Evolutionary conservation across 306 rosid genomes (phyloP), one percentile per base, ranked within the genome.

Genomic region (Rosa multiflora): DNA sequence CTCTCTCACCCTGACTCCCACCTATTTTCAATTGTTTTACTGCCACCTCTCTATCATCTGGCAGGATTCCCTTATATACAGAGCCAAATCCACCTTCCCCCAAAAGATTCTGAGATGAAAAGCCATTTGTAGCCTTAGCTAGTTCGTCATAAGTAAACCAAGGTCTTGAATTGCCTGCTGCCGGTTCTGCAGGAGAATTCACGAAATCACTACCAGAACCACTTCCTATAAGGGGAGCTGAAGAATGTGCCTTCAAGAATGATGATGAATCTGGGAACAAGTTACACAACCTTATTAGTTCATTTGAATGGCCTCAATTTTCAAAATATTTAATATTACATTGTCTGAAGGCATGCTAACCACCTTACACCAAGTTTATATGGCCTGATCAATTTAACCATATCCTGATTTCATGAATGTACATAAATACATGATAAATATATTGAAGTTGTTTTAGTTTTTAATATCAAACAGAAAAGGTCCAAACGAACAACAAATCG

Each of bases 81-180:
- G 79, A 86, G 77, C 99, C 98, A 82, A 91, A 95, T 71, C 99
- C 99, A 23, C 99, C 99, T 88, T 91, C 94, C 12, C 98, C 99
- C 88, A 92, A 85, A 64, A 95, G 89, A 88, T 91, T 92, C 67
- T 86, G 77, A 42, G 84, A 42, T 21, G 96, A 89, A 90, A 95
- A 95, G 15, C 84, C 87, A 83, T 91, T 87, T 70, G 98, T 95
- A 46, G 96, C 96, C 86, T 82, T 88, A 64, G 72, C 76, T 76
- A 95, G 86, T 85, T 90, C 98, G 70, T 90, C 98, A 79, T 89
- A 92, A 18, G 98, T 83, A 84, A 95, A 95, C 90, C 90, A 91
- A 77, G 97, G 62, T 90, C 95, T 89, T 72, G 99, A 92, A 82
- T 92, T 82, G 56, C 97, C 91, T 75, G 95, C 91, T 67, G 87